Percentiles rank a stretch among this genome's conserved stretches.
phyloP scores from a whole-genome alignment of 1,284 basidiomycete genomes.

The Irpex sp. region DNA sequence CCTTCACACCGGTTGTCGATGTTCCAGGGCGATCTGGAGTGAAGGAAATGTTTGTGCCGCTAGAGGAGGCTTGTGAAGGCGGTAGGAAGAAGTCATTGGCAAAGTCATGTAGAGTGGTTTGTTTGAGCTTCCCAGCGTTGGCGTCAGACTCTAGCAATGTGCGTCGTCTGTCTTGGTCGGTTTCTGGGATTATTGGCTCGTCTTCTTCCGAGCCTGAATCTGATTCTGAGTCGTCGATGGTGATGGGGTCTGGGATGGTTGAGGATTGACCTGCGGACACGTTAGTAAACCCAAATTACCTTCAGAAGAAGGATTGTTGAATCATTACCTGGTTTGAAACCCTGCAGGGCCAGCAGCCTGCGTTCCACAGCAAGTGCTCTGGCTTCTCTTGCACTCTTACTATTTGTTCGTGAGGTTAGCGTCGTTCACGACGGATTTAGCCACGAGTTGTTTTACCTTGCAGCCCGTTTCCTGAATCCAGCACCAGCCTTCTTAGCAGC shows the following conservation, averaged over 20 bases:
- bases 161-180: conserved; percentile 52
- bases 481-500: conserved; percentile 40
- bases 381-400: conserved; percentile 73
- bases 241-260: conserved; percentile 16
- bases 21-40: no score
- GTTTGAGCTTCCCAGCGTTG: conserved; percentile 29
- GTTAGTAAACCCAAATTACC: not conserved
- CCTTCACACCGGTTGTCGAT: not conserved
- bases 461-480: conserved; percentile 67
- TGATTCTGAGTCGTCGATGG: conserved; percentile 15
- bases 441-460: conserved; percentile 42
- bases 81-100: conserved; percentile 46
- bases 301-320: not conserved
- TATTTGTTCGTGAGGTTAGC: conserved; percentile 22
- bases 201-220: conserved; percentile 28
- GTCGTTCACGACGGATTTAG: not conserved
- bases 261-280: conserved; percentile 3
- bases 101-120: conserved; percentile 38
- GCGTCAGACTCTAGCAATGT: conserved; percentile 39
- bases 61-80: not conserved
- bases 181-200: conserved; percentile 41
- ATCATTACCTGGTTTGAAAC: conserved; percentile 21
- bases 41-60: not conserved
- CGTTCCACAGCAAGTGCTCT: conserved; percentile 68
- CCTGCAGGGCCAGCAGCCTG: conserved; percentile 45